A percentile compares a stretch with the other conserved stretches of the same genome.
phyloP scores from a whole-genome alignment of 2,329 filamentous ascomycete species.

The Pyricularia grisea region DNA sequence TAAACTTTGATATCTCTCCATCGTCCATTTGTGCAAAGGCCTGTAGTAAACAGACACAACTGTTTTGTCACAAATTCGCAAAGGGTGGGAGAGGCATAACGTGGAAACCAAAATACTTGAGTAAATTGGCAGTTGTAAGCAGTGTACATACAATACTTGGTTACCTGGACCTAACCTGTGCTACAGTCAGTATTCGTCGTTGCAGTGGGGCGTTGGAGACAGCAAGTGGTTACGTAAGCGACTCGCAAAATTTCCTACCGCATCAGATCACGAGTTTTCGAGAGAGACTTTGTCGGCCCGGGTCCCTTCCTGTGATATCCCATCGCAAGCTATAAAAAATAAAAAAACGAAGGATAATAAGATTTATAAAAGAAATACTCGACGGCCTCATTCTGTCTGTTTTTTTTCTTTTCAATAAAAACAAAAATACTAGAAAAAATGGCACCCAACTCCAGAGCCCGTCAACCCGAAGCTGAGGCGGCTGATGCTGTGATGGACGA shows the following conservation, averaged over 20 bases:
- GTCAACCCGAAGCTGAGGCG: slow-evolving; percentile 13
- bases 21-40: background rate
- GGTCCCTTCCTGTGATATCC: background rate
- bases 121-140: no score
- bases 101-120: no score
- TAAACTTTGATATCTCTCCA: background rate
- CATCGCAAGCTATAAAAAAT: background rate
- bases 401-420: background rate
- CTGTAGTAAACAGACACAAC: no score
- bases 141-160: no score
- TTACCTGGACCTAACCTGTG: background rate
- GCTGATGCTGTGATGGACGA: slow-evolving; percentile 33
- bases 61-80: no score
- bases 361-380: background rate
- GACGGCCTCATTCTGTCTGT: background rate
- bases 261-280: background rate
- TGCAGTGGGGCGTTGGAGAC: background rate
- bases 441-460: slow-evolving; percentile 28
- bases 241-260: background rate
- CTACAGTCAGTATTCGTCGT: background rate
- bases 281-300: no score
- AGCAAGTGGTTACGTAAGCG: background rate
- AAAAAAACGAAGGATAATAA: background rate
- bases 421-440: slow-evolving; percentile 17
- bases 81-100: no score